Conservation (phyloP, 192 early-diverging fungal species). For the Dispira simplex region DNA sequence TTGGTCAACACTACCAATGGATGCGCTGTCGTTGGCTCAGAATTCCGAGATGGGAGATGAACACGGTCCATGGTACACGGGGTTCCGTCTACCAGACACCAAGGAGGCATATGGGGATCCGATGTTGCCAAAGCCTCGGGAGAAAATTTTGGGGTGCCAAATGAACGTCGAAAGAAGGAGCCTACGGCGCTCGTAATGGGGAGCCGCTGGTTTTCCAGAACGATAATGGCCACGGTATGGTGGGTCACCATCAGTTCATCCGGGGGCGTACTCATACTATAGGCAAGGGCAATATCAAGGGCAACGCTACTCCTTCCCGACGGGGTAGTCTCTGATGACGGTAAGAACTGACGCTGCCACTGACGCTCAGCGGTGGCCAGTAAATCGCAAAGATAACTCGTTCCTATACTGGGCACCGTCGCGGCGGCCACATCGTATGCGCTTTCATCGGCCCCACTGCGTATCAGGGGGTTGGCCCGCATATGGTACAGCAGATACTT, state of each 20-base stretch:
- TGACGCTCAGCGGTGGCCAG: constrained; percentile 38
- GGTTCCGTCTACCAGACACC: constrained; percentile 7
- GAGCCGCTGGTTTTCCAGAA: constrained; percentile 58
- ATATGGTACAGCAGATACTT: constrained; percentile 42
- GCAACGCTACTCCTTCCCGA: constrained; percentile 12
- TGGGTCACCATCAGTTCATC: constrained; percentile 33
- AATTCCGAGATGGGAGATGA: not conserved
- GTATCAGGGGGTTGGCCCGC: constrained; percentile 40
- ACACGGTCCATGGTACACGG: not conserved
- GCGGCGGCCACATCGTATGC: constrained; percentile 67
- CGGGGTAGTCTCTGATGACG: not conserved
- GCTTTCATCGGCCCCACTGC: constrained; percentile 48
- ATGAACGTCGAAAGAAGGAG: constrained; percentile 16
- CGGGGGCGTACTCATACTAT: not conserved
- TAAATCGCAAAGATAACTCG: constrained; percentile 38
- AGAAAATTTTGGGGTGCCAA: constrained; percentile 35
- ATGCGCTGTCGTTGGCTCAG: not conserved
- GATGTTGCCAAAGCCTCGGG: not conserved
- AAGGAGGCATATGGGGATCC: constrained; percentile 5
- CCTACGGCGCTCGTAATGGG: constrained; percentile 21
- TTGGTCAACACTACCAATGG: not conserved
- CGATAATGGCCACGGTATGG: constrained; percentile 33
- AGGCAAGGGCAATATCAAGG: not conserved
- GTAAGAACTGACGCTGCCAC: constrained; percentile 19
- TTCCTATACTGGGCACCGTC: constrained; percentile 32